Conservation (phyloP, 768 basidiomycete genomes). For the Cystobasidium ongulense region DNA sequence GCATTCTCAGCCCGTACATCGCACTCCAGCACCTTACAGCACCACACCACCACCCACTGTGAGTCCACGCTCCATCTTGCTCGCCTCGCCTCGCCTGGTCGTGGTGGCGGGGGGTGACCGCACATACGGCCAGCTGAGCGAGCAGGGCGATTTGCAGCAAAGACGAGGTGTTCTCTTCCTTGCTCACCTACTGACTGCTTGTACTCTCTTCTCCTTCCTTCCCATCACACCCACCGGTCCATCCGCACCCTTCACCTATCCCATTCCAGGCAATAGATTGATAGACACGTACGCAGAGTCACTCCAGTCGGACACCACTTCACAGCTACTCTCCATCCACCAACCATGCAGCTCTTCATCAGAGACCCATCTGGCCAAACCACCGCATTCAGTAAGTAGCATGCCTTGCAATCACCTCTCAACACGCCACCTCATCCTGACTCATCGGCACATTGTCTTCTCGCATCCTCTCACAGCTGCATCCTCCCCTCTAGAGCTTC, state of each 20-base stretch:
- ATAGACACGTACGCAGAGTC: background rate
- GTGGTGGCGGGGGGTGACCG: too few relatives aligned
- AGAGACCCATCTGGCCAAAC: slow-evolving; percentile 11
- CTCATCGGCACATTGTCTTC: background rate
- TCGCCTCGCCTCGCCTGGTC: too few relatives aligned
- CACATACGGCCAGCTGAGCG: too few relatives aligned
- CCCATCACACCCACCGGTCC: background rate
- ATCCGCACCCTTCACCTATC: background rate
- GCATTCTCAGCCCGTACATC: too few relatives aligned
- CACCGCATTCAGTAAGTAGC: slow-evolving; percentile 5
- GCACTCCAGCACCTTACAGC: too few relatives aligned
- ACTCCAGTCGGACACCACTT: background rate
- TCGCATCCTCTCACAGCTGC: background rate
- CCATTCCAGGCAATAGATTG: background rate
- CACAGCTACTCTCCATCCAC: too few relatives aligned
- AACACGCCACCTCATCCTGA: background rate
- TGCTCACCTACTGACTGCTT: background rate
- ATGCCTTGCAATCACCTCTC: too few relatives aligned
- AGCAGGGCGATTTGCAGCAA: too few relatives aligned
- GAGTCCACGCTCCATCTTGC: too few relatives aligned
- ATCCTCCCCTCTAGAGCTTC: slow-evolving; percentile 13
- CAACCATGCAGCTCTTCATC: slow-evolving; percentile 29
- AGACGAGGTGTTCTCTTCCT: background rate
- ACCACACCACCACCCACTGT: too few relatives aligned
- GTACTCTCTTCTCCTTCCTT: background rate